Base-by-base conservation (phyloP, 441 rosid genomes). In the Bocquillonia castaneifolia region DNA sequence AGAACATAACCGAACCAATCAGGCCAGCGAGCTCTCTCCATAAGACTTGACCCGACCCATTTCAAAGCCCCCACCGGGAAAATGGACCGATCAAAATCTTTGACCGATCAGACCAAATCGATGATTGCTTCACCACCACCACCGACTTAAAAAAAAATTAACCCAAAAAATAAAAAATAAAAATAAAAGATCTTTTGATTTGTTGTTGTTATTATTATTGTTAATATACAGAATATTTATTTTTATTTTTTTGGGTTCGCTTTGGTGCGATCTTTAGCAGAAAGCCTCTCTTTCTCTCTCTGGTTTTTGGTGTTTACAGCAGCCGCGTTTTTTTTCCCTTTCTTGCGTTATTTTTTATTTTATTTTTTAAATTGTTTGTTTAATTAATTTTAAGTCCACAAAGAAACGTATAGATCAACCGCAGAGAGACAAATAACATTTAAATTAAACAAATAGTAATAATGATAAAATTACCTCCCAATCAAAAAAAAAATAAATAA, bases 251-350 rank as follows among this genome's bases (percentile, higher is more conserved):
- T 67, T 53, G 36, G 47, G 48, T 59, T 74, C 62, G 76, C 72
- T 77, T 59, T 23, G 71, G 71, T 73, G 70, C 80, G 85, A 79
- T 81, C 87, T 70, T 68, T 65, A 66, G 76, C 78, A 68, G 59
- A 63, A 70, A 37, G 78, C 59, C 71, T 67, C 75, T 72, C 77
- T 60, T 64, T 26, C 54, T 36, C 48, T 37, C 59, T 70, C 80
- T 66, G 81, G 82, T 74, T 76, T 83, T 76, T 54, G 82, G 70
- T 68, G 78, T 59, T 20, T 45, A 73, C 64, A 73, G 66, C 79
- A 76, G 85, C 85, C 82, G 78, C 79, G 75, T 79, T 76, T 73
- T 65, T 83, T 74, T 47, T 62, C 37, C n/a, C 53, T 65, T 54
- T 67, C n/a, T 66, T 52, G 23, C 53, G 63, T 59, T 36, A 15